A percentile compares a stretch with the other conserved stretches of the same genome.
phyloP scores from a whole-genome alignment of 176 grass and related monocot species.

The Ananas comosus region DNA sequence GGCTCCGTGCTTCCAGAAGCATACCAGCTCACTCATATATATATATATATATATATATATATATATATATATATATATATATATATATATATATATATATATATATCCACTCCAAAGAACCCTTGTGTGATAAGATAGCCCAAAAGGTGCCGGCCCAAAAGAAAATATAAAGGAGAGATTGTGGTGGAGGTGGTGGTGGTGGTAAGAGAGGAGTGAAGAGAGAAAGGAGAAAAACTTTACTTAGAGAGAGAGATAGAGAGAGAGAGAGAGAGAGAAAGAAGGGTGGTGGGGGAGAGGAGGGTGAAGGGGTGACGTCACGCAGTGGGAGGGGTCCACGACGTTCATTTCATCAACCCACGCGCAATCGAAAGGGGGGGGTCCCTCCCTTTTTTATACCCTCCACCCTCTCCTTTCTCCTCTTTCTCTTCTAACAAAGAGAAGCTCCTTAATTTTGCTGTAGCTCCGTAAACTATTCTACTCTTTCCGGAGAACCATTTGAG shows the following conservation, averaged over 20 bases:
- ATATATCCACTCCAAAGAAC: background rate
- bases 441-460: background rate
- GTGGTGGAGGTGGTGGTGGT: background rate
- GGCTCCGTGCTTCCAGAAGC: too few relatives aligned
- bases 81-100: too few relatives aligned
- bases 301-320: slow-evolving; percentile 30
- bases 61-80: too few relatives aligned
- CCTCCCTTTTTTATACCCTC: slow-evolving; percentile 17
- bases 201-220: background rate
- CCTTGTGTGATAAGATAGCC: background rate
- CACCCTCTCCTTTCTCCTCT: slow-evolving; percentile 4
- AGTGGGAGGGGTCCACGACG: slow-evolving; percentile 21
- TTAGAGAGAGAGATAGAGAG: slow-evolving; percentile 1
- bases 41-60: too few relatives aligned
- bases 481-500: background rate
- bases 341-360: slow-evolving; percentile 60
- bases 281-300: slow-evolving; percentile 3
- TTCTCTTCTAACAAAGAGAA: slow-evolving; percentile 10
- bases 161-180: background rate
- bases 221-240: background rate
- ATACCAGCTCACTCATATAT: too few relatives aligned
- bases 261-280: slow-evolving; percentile 2
- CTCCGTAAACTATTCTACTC: background rate
- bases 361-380: slow-evolving; percentile 36
- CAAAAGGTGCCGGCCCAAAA: background rate